A percentile compares a stretch with the other conserved stretches of the same genome.
These are phyloP conservation scores for Penium margaritaceum DNA, from an alignment of 139 green algal species.

Conservation along the genomic window DNA sequence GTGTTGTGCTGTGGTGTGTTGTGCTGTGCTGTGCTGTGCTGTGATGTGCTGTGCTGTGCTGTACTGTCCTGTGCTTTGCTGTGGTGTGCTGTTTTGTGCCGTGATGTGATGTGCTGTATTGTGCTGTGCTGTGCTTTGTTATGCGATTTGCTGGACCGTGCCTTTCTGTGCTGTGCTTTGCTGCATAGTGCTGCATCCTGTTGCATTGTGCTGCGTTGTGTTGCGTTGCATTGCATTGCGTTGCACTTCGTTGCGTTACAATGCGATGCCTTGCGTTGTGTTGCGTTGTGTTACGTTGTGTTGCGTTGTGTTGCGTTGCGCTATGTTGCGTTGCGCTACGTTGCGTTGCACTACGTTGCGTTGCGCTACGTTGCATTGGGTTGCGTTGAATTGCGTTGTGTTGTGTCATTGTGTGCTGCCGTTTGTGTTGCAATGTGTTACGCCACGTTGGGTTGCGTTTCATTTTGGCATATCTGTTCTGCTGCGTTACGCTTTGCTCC, in stretches of 20 bases:
- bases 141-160: background rate
- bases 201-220: background rate
- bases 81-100: background rate
- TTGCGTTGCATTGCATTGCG: conserved; percentile 7
- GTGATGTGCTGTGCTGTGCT: background rate
- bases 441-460: no score
- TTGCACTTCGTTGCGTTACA: background rate
- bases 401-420: no score
- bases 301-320: background rate
- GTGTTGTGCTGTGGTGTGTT: background rate
- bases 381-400: background rate
- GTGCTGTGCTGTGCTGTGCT: background rate
- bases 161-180: background rate
- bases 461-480: no score
- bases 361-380: background rate
- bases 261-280: conserved; percentile 1
- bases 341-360: background rate
- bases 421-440: no score
- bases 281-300: conserved; percentile 13
- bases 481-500: no score
- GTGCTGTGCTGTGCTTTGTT: background rate
- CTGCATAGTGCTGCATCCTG: background rate
- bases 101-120: background rate
- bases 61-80: background rate
- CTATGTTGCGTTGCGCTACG: background rate